These are phyloP conservation scores for Didymella keratinophila DNA, from an alignment of 2,329 filamentous ascomycete species.

Conservation along the genomic window DNA sequence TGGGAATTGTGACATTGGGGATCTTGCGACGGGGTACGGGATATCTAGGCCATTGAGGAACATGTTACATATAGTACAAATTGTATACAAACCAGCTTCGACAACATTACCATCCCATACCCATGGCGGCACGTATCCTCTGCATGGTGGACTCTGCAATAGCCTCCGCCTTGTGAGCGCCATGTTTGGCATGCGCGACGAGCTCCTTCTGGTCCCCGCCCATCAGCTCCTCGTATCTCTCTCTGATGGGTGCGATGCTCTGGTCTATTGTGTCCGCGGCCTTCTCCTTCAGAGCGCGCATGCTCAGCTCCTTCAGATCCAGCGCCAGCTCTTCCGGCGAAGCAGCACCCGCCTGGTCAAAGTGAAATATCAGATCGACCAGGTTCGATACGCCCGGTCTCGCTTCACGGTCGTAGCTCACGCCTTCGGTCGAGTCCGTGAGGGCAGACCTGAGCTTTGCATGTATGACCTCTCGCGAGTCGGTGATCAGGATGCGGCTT, in stretches of 20 bases:
- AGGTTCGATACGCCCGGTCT: constrained; percentile 90
- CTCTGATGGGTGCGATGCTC: constrained; percentile 63
- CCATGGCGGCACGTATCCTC: constrained; percentile 31
- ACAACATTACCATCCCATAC: constrained; percentile 24
- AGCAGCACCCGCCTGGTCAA: constrained; percentile 57
- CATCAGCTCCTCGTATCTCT: constrained; percentile 64
- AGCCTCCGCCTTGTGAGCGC: constrained; percentile 66
- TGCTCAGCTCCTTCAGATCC: constrained; percentile 55
- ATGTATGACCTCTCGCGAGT: constrained; percentile 68
- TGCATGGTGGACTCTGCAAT: constrained; percentile 65
- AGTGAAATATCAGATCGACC: constrained; percentile 77
- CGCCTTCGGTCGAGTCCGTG: constrained; percentile 74
- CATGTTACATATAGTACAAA: constrained; percentile 4
- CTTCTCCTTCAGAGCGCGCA: constrained; percentile 69
- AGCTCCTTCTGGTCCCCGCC: constrained; percentile 61
- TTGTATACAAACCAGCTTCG: neutral
- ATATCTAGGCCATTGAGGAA: neutral
- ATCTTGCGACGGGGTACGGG: neutral
- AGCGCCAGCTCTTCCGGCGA: constrained; percentile 56
- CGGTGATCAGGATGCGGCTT: constrained; percentile 85
- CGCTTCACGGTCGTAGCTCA: constrained; percentile 73
- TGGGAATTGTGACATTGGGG: neutral
- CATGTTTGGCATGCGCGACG: constrained; percentile 64
- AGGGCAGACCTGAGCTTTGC: constrained; percentile 75
- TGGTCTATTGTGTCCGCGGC: constrained; percentile 66